Conservation (phyloP, 257 asterid genomes). For the Jaltomata sinuosa region DNA sequence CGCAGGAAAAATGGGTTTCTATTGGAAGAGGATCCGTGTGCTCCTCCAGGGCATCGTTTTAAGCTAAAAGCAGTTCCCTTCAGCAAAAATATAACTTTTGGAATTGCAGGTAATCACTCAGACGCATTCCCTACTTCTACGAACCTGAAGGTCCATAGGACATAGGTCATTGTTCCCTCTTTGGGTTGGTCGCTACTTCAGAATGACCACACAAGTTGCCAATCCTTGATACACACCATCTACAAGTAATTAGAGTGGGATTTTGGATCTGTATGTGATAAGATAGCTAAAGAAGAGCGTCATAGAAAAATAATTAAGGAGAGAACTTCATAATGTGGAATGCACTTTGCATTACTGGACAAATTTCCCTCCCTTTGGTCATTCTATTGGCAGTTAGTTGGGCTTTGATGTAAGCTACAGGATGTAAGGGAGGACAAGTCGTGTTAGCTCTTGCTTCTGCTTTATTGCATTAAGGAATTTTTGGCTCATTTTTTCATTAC, state of each 20-base stretch:
- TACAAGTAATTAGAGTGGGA: not conserved
- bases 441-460: not conserved
- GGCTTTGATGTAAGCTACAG: not conserved
- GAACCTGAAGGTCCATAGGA: not conserved
- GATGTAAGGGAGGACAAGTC: not conserved
- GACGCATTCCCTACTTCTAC: not conserved
- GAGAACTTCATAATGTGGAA: not conserved
- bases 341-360: not conserved
- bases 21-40: slow-evolving; percentile 68
- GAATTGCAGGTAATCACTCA: slow-evolving; percentile 51
- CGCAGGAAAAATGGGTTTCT: slow-evolving; percentile 86
- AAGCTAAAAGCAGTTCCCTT: slow-evolving; percentile 90
- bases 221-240: not conserved
- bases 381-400: not conserved
- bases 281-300: not conserved
- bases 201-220: not conserved
- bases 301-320: not conserved
- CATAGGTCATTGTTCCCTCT: not conserved
- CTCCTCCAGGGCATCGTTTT: slow-evolving; percentile 81
- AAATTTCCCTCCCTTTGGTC: not conserved
- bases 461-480: not conserved
- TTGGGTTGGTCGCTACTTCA: not conserved
- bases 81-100: slow-evolving; percentile 86
- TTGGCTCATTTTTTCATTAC: not conserved
- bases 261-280: not conserved